These are phyloP conservation scores for Lactarius evosmus DNA, from an alignment of 768 basidiomycete species.

Conservation along the genomic window DNA sequence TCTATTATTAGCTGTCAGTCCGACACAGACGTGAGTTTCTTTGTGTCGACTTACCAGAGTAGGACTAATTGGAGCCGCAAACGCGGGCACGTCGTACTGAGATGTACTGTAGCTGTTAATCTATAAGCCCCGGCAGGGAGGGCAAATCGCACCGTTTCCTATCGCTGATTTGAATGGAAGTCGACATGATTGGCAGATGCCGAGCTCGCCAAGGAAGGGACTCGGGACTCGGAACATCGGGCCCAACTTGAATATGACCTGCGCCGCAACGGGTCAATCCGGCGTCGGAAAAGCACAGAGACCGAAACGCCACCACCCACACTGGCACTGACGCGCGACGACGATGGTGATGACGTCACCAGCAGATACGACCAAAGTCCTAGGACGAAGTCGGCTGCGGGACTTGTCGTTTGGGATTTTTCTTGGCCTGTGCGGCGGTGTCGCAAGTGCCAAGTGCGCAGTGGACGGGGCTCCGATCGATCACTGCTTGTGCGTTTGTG, in stretches of 20 bases:
- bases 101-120: not conserved
- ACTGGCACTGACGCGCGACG: not conserved
- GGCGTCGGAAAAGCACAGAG: not conserved
- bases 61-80: not conserved
- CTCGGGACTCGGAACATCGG: not conserved
- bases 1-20: no score
- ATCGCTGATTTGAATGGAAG: constrained; percentile 1
- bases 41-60: not conserved
- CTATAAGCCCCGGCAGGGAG: no score
- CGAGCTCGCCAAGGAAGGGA: not conserved
- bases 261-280: not conserved
- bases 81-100: not conserved
- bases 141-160: not conserved
- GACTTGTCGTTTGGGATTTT: not conserved
- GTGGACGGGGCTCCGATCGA: not conserved
- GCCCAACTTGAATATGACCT: not conserved
- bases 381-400: not conserved
- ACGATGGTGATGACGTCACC: not conserved
- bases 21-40: not conserved
- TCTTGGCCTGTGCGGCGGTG: not conserved
- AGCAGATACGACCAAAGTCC: not conserved
- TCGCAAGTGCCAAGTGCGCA: not conserved
- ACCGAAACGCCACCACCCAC: not conserved
- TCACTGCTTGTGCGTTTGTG: no score
- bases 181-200: not conserved